Conservation (phyloP, 108 stramenopile genomes). For the Pinguiococcus pyrenoidosus region DNA sequence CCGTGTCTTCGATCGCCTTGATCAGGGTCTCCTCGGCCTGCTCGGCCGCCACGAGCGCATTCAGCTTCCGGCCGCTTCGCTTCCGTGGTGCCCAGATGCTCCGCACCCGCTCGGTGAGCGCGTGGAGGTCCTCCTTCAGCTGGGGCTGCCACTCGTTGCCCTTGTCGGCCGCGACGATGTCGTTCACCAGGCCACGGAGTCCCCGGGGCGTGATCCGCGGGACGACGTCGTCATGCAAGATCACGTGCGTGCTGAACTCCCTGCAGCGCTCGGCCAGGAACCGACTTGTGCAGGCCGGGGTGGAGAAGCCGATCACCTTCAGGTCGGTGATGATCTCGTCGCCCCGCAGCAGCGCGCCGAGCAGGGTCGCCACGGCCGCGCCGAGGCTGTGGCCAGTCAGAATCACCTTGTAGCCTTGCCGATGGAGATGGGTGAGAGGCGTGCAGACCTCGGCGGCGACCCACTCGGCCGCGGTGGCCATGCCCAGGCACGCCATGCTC, state of each 20-base stretch:
- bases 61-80: constrained; percentile 1
- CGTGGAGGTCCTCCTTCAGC: constrained; percentile 19
- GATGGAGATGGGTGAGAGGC: constrained; percentile 3
- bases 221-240: constrained; percentile 83
- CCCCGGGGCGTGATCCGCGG: constrained; percentile 76
- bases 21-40: background rate
- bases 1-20: constrained; percentile 1
- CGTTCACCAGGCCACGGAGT: constrained; percentile 63
- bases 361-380: constrained; percentile 65
- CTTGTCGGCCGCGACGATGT: constrained; percentile 30
- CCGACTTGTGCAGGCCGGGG: constrained; percentile 75
- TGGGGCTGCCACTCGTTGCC: constrained; percentile 16
- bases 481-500: constrained; percentile 18
- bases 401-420: constrained; percentile 2
- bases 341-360: background rate
- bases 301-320: constrained; percentile 68
- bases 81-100: constrained; percentile 22
- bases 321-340: constrained; percentile 24
- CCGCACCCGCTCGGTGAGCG: constrained; percentile 13
- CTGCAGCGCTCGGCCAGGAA: constrained; percentile 46
- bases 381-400: constrained; percentile 42
- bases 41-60: background rate
- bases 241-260: constrained; percentile 58
- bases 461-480: constrained; percentile 18
- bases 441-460: constrained; percentile 9